A percentile compares a stretch with the other conserved stretches of the same genome.
Conservation (phyloP, 2,329 filamentous ascomycete genomes). For the Phoma sp. region DNA sequence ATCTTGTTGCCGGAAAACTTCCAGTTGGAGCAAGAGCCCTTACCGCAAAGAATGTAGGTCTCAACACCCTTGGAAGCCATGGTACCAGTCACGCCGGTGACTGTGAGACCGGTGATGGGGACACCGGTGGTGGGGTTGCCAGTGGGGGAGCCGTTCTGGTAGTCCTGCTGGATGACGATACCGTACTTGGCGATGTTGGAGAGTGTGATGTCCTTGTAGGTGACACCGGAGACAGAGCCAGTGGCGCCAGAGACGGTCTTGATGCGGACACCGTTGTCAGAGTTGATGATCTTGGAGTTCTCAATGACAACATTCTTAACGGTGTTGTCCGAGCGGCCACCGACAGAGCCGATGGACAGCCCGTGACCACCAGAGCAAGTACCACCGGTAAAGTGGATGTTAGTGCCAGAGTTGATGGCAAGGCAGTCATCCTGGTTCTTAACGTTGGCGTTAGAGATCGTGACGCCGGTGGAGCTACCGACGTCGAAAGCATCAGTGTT, state of each 20-base stretch:
- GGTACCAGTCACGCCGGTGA: slow-evolving; percentile 53
- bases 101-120: slow-evolving; percentile 54
- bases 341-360: slow-evolving; percentile 67
- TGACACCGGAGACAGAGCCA: slow-evolving; percentile 59
- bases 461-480: slow-evolving; percentile 56
- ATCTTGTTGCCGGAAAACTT: slow-evolving; percentile 58
- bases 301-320: slow-evolving; percentile 63
- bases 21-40: slow-evolving; percentile 62
- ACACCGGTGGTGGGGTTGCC: slow-evolving; percentile 57
- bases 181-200: slow-evolving; percentile 57
- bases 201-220: slow-evolving; percentile 57
- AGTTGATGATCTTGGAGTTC: slow-evolving; percentile 58
- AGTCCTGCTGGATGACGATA: slow-evolving; percentile 63
- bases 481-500: slow-evolving; percentile 69
- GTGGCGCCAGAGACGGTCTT: slow-evolving; percentile 63
- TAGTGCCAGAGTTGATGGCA: slow-evolving; percentile 64
- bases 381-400: slow-evolving; percentile 49
- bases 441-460: slow-evolving; percentile 60
- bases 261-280: slow-evolving; percentile 65
- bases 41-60: slow-evolving; percentile 65
- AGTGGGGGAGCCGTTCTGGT: slow-evolving; percentile 56
- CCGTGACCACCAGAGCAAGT: slow-evolving; percentile 64
- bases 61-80: slow-evolving; percentile 44
- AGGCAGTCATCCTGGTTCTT: slow-evolving; percentile 69
- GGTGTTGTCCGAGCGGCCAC: slow-evolving; percentile 62